Evolutionary conservation across 192 early-diverging fungal species (phyloP), one percentile per base, ranked within the genome.

Genomic region (Gryganskiella cystojenkinii): DNA sequence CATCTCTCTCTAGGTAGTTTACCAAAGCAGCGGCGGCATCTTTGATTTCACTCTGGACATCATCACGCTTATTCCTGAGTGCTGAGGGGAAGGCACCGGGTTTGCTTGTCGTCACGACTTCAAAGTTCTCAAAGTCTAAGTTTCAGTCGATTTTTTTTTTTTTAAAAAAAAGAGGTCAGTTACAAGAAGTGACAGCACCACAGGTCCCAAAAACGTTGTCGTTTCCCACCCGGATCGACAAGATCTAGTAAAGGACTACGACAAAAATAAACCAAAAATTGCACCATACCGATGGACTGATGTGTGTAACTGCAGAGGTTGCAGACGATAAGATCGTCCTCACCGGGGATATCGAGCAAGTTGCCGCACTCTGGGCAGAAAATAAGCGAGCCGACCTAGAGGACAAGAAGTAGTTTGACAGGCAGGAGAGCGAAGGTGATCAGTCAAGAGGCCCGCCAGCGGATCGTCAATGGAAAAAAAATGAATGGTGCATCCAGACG

Each of bases 281-380:
- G n/a, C n/a, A n/a, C n/a, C n/a, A n/a, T n/a, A 94, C 92, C 87
- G 52, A 85, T 81, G 53, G 82, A 78, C 44, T 82, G 82, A 56
- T 93, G 85, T 19, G 87, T 82, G 56, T 88, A 88, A 53, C 90
- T 90, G 78, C 97, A 98, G 24, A 90, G 86, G 44, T 88, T 84
- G 83, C 97, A 98, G 14, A 91, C 83, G 52, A 98, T 92, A 57
- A 88, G 72, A 59, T 93, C 90, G 64, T 93, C 90, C 67, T 88
- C 85, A 14, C 89, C 90, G 10, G 94, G 92, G 60, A 90, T 91
- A 84, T 98, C 97, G 11, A 98, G 88, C 47, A 98, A 83, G 61
- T 92, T 93, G 40, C 94, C 93, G 80, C 97, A 98, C 46, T 91
- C 92, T 43, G 89, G 85, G 82, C 97, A 98, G 70, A 98, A 97